Evolutionary conservation across 1,139 yeast genomes (phyloP).

Genomic region (Nadsonia starkeyi-henricii): DNA sequence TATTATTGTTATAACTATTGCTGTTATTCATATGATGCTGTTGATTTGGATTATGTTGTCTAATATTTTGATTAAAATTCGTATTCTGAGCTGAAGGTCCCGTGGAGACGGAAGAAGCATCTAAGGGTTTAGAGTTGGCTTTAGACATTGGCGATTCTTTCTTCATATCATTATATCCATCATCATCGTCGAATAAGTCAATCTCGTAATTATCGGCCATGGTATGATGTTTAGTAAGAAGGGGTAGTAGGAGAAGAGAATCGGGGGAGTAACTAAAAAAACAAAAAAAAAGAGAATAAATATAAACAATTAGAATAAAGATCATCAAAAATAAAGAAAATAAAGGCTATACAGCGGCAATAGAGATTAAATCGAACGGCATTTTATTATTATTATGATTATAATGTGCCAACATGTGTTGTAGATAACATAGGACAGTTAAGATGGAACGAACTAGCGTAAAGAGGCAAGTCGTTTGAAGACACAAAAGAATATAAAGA

Average conservation of each 20-base stretch:
- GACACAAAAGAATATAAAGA: too few relatives aligned
- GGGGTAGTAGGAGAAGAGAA: not conserved
- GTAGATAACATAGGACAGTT: too few relatives aligned
- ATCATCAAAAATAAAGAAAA: too few relatives aligned
- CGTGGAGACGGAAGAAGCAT: not conserved
- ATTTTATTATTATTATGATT: too few relatives aligned
- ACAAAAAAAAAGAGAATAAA: not conserved
- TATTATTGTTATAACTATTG: not conserved
- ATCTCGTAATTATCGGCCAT: slow-evolving; percentile 12
- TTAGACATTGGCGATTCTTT: not conserved
- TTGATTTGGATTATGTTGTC: not conserved
- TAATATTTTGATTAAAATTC: not conserved
- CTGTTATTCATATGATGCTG: slow-evolving; percentile 1
- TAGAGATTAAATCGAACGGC: too few relatives aligned
- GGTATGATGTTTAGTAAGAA: slow-evolving; percentile 9
- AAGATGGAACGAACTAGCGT: too few relatives aligned
- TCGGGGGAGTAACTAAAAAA: not conserved
- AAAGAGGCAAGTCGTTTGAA: too few relatives aligned
- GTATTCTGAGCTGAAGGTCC: not conserved
- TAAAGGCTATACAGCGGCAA: too few relatives aligned
- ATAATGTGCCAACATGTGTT: too few relatives aligned
- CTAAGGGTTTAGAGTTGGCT: not conserved
- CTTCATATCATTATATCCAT: slow-evolving; percentile 6
- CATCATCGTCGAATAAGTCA: slow-evolving; percentile 18
- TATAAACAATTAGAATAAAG: not conserved